phyloP scores from a whole-genome alignment of 192 early-diverging fungal genomes.

The Backusella mclennaniae region DNA sequence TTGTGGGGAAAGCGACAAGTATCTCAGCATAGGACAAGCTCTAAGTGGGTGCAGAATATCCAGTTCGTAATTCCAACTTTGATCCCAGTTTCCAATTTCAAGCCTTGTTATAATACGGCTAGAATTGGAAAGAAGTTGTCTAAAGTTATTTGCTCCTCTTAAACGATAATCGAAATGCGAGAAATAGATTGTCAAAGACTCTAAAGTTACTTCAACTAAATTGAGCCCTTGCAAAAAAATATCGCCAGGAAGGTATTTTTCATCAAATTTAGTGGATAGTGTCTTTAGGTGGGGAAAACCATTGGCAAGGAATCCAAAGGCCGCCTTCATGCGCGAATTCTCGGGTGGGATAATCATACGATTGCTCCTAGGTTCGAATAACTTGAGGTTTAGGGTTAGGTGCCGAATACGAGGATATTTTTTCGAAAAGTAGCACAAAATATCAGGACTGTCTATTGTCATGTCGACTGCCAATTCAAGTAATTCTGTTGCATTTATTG shows the following conservation, averaged over 20 bases:
- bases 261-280: slow-evolving; percentile 6
- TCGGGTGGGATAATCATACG: background rate
- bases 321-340: background rate
- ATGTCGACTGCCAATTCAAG: background rate
- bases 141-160: slow-evolving; percentile 4
- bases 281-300: background rate
- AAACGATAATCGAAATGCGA: slow-evolving; percentile 9
- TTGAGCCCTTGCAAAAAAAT: slow-evolving; percentile 4
- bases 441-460: background rate
- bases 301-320: background rate
- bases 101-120: background rate
- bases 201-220: background rate
- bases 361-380: background rate
- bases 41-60: background rate
- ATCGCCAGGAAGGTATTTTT: slow-evolving; percentile 11
- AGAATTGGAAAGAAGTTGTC: background rate
- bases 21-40: background rate
- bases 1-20: background rate
- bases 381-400: background rate
- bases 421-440: background rate
- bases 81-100: slow-evolving; percentile 11
- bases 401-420: background rate
- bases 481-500: background rate
- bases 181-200: background rate
- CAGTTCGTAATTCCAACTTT: slow-evolving; percentile 4